Base-by-base conservation (phyloP, 495 filamentous ascomycete species). In the Trichodelitschia bisporula region DNA sequence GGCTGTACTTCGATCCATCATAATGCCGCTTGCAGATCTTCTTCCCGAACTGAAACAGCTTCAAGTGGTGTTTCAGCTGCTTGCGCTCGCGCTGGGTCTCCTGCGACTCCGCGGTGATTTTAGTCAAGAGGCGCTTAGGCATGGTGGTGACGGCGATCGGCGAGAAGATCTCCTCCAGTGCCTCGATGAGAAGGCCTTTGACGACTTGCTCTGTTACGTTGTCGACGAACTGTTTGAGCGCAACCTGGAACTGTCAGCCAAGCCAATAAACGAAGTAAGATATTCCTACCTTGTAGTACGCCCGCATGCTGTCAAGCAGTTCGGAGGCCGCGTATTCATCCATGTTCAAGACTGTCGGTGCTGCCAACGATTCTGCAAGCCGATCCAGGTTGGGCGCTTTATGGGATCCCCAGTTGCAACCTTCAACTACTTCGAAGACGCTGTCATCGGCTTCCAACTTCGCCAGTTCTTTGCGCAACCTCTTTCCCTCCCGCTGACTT, bases 201-300 rank as follows among this genome's bases (percentile, higher is more conserved):
- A 43, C 37, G 1, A 44, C 53, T 35, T 61, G 55, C 38, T 54
- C 49, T 36, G 51, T 63, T 11, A 71, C 44, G 31, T 46, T 53
- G 32, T 73, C 68, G 5, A 67, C 51, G 29, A 73, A 69, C 1
- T 59, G 49, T 32, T 61, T 62, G n/a, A 20, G 20, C 31, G 17
- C 26, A 26, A 38, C 30, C 18, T 37, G 14, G 21, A 24, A 24
- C 6, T n/a, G n/a, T 6, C 6, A 24, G 6, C n/a, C 6, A n/a
- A 24, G 21, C 21, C 6, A 24, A 24, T 24, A 24, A 24, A 6
- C n/a, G 6, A 24, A 6, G n/a, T 24, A 24, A 24, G 21, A 6
- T 6, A 6, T n/a, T 24, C n/a, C n/a, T 24, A 36, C 33, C 18
- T 32, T 32, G 17, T 36, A 36, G 14, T 36, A 36, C 9, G 33